phyloP scores from a whole-genome alignment of 352 stramenopile genomes.

The Phytopythium boreale region DNA sequence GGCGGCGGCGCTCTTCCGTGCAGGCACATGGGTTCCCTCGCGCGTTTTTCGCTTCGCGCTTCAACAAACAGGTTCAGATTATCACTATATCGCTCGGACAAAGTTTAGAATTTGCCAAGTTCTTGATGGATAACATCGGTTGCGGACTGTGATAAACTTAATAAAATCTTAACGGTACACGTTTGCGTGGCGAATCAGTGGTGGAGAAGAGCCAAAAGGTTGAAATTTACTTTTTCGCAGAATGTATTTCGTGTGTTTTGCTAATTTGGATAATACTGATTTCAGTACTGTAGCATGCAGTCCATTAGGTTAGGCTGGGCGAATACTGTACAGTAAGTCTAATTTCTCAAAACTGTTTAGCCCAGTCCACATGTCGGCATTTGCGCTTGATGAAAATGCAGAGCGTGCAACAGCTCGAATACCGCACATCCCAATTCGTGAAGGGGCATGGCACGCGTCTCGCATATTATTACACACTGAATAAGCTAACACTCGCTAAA shows the following conservation, averaged over 20 bases:
- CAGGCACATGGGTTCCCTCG: conserved; percentile 4
- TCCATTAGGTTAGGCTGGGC: too few relatives aligned
- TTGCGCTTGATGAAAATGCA: too few relatives aligned
- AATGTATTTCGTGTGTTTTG: not conserved
- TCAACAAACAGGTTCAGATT: not conserved
- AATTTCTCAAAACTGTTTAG: too few relatives aligned
- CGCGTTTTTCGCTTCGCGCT: not conserved
- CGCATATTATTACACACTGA: not conserved
- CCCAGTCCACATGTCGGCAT: too few relatives aligned
- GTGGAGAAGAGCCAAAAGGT: not conserved
- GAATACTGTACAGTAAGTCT: too few relatives aligned
- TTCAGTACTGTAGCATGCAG: not conserved
- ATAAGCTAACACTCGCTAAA: not conserved
- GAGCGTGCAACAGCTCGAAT: too few relatives aligned
- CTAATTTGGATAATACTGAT: not conserved
- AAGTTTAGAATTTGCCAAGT: too few relatives aligned
- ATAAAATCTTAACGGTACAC: not conserved
- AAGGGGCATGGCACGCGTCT: too few relatives aligned
- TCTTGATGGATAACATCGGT: not conserved
- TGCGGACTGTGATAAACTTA: not conserved
- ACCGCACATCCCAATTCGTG: too few relatives aligned
- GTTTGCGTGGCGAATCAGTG: conserved; percentile 1
- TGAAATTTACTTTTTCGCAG: not conserved
- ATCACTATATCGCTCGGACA: too few relatives aligned
- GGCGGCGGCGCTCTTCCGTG: not conserved